phyloP scores from a whole-genome alignment of 1,139 yeast species.

The Trichomonascaceae sp. region DNA sequence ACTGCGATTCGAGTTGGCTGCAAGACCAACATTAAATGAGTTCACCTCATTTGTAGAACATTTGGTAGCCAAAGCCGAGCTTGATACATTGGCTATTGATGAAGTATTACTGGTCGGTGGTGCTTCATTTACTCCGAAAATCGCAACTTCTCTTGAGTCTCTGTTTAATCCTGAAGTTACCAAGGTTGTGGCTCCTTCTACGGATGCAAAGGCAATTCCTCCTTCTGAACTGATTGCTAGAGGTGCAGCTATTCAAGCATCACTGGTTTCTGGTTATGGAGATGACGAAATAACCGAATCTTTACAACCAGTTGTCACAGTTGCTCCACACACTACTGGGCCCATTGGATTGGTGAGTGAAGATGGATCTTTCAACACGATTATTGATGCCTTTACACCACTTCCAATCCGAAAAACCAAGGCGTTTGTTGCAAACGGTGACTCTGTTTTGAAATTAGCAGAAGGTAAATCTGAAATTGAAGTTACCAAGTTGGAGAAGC shows the following conservation, averaged over 20 bases:
- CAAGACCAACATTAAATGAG: conserved; percentile 68
- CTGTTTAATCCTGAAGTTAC: conserved; percentile 76
- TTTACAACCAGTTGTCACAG: conserved; percentile 75
- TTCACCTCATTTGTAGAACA: conserved; percentile 72
- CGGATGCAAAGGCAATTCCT: conserved; percentile 69
- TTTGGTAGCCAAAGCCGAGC: conserved; percentile 72
- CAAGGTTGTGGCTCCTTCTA: conserved; percentile 66
- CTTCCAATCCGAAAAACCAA: conserved; percentile 82
- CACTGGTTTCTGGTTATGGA: conserved; percentile 77
- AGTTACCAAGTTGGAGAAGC: conserved; percentile 69
- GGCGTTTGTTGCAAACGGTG: conserved; percentile 48
- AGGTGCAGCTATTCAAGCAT: conserved; percentile 97
- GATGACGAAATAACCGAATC: conserved; percentile 83
- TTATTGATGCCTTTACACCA: conserved; percentile 80
- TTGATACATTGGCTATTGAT: conserved; percentile 81
- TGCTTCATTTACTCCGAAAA: conserved; percentile 84
- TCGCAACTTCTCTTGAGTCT: conserved; percentile 65
- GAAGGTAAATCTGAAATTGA: conserved; percentile 81
- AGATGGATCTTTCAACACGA: conserved; percentile 50
- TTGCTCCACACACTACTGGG: conserved; percentile 79
- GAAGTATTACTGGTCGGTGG: conserved; percentile 95
- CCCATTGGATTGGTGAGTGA: conserved; percentile 74
- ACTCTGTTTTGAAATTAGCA: conserved; percentile 56
- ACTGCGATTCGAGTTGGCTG: conserved; percentile 84
- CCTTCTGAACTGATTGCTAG: conserved; percentile 89